Evolutionary conservation across 352 stramenopile species (phyloP), one percentile per base, ranked within the genome.

Genomic region (Phytopythium vexans): DNA sequence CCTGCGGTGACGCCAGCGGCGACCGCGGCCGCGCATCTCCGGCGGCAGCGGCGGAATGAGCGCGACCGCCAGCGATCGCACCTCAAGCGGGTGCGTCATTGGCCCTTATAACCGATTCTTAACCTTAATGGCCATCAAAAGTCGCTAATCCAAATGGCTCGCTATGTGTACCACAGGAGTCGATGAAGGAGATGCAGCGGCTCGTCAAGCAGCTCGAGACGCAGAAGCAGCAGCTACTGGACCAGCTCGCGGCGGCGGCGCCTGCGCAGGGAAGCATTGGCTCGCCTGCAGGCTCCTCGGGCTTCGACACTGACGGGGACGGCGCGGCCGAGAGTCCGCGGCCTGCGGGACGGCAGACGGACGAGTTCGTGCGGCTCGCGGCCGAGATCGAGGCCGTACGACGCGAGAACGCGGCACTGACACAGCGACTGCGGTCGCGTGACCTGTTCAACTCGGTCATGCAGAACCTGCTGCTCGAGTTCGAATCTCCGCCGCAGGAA

Each of bases 401-500:
- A 0, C 42, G 58, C 8, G 66, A 68, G 41, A 85, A 88, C 40
- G 60, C 71, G n/a, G 48, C 53, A 33, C 74, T 88, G 62, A 62
- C 54, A 0, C 35, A 65, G 6, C 53, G 72, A 7, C 47, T 88
- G 10, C 64, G 68, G 9, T 55, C 75, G 49, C 66, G 69, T n/a
- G 77, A 88, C 46, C 59, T 85, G 5, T 68, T 70, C 21, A 71
- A 65, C 21, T 78, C 67, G 35, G 72, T 74, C 44, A 68, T 76
- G 58, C 73, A 85, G 56, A 81, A 85, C 47, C 56, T 88, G 40
- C 48, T 88, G 55, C 56, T 83, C 14, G 69, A 77, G 5, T 72
- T 79, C 42, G 49, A 63, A 12, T 59, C 53, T 3, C 14, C 45
- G n/a, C 11, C 6, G 21, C 32, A 51, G 31, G 35, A 31, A 21